phyloP scores from a whole-genome alignment of 164 flowering plant species.

The Chimonanthus praecox region DNA sequence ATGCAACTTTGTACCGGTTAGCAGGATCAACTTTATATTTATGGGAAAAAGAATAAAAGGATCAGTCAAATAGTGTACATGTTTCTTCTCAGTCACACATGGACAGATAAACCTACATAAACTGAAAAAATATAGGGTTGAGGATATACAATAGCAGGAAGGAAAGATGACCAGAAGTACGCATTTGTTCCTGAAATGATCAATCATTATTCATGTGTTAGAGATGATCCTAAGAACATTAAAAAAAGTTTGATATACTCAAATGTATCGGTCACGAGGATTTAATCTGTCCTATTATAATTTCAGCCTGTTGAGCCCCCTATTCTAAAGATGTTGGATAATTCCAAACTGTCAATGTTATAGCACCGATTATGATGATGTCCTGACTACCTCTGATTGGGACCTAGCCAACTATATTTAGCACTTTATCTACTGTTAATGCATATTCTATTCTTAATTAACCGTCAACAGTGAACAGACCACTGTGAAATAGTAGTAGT shows the following conservation, averaged over 20 bases:
- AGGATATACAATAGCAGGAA: conserved; percentile 67
- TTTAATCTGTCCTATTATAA: background rate
- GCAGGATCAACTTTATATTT: conserved; percentile 50
- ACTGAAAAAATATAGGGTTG: background rate
- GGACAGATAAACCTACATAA: conserved; percentile 1
- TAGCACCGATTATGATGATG: background rate
- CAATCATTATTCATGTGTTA: conserved; percentile 8
- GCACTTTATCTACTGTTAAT: background rate
- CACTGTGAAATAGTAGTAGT: background rate
- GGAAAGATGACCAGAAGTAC: conserved; percentile 84
- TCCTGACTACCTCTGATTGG: background rate
- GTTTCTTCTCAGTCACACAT: background rate
- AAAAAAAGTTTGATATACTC: background rate
- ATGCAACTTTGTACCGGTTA: conserved; percentile 78
- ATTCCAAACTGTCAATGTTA: background rate
- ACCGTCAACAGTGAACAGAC: background rate
- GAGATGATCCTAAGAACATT: background rate
- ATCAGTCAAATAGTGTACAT: conserved; percentile 5
- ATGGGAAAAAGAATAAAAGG: background rate
- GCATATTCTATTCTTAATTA: too few relatives aligned
- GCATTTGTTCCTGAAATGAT: conserved; percentile 53
- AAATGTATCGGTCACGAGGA: background rate
- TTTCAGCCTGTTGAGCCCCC: background rate
- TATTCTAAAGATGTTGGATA: background rate
- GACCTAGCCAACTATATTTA: background rate